Evolutionary conservation across 371 early-diverging fungal species (phyloP).

Genomic region (Mucor ambiguus): DNA sequence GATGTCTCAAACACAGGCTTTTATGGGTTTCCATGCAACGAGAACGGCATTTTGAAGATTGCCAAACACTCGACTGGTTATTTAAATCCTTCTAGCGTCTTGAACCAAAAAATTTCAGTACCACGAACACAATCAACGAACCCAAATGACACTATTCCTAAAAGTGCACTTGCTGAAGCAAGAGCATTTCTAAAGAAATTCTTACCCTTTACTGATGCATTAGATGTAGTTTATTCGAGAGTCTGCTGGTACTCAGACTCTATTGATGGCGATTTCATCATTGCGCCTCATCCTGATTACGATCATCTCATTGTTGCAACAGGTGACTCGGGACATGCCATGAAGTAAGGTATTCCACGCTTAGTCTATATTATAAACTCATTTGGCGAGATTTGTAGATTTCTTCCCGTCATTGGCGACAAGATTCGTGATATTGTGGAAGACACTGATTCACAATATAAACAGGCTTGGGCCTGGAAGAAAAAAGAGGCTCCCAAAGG

Average conservation of each 20-base stretch:
- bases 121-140: slow-evolving; percentile 41
- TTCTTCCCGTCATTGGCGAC: slow-evolving; percentile 30
- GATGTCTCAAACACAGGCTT: slow-evolving; percentile 45
- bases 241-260: slow-evolving; percentile 50
- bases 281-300: slow-evolving; percentile 41
- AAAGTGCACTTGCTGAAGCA: slow-evolving; percentile 26
- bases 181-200: slow-evolving; percentile 35
- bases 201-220: slow-evolving; percentile 26
- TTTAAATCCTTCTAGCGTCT: slow-evolving; percentile 19
- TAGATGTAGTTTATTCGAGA: slow-evolving; percentile 34
- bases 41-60: slow-evolving; percentile 43
- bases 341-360: slow-evolving; percentile 35
- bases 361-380: neutral
- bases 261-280: slow-evolving; percentile 43
- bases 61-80: slow-evolving; percentile 52
- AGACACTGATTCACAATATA: slow-evolving; percentile 19
- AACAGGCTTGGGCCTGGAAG: slow-evolving; percentile 27
- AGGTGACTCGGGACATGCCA: slow-evolving; percentile 51
- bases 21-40: slow-evolving; percentile 52
- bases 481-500: slow-evolving; percentile 7
- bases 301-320: slow-evolving; percentile 43
- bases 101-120: slow-evolving; percentile 28
- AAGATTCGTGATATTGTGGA: slow-evolving; percentile 32
- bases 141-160: slow-evolving; percentile 40
- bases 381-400: slow-evolving; percentile 4